phyloP scores from a whole-genome alignment of 169 alveolate genomes.

The Cryptosporidium felis region DNA sequence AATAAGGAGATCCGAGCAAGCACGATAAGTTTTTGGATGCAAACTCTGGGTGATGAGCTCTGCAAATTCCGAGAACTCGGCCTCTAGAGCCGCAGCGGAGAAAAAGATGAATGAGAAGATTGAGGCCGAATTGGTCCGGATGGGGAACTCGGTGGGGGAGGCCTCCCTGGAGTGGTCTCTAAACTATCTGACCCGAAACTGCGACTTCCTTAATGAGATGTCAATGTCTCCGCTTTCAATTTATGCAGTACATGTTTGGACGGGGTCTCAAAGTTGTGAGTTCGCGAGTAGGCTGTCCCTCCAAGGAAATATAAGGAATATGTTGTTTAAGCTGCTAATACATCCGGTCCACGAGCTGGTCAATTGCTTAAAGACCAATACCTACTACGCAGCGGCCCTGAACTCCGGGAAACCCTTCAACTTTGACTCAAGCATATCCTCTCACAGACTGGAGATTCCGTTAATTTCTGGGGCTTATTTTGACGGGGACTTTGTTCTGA shows the following conservation, averaged over 20 bases:
- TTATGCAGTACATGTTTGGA: conserved; percentile 59
- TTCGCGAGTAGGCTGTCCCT: conserved; percentile 10
- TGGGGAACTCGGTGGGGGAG: conserved; percentile 32
- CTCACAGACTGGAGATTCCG: conserved; percentile 36
- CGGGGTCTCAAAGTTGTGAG: conserved; percentile 59
- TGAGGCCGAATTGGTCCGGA: not conserved
- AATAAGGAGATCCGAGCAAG: too few relatives aligned
- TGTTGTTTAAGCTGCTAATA: conserved; percentile 37
- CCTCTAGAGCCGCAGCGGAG: not conserved
- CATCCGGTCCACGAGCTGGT: conserved; percentile 67
- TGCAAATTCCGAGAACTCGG: conserved; percentile 1
- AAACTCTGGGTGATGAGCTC: not conserved
- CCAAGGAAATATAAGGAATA: conserved; percentile 52
- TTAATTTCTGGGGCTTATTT: conserved; percentile 28
- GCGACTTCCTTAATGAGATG: conserved; percentile 26
- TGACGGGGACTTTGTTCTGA: conserved; percentile 46
- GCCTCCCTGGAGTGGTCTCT: conserved; percentile 67
- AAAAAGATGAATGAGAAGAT: not conserved
- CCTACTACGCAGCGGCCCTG: conserved; percentile 24
- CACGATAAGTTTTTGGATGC: too few relatives aligned
- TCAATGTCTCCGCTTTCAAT: conserved; percentile 60
- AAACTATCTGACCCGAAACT: conserved; percentile 23
- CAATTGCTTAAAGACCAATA: conserved; percentile 18
- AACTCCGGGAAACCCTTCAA: not conserved
- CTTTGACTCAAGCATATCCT: not conserved